Evolutionary conservation across 805 yeast genomes (phyloP).

Genomic region (Peterozyma toletana): DNA sequence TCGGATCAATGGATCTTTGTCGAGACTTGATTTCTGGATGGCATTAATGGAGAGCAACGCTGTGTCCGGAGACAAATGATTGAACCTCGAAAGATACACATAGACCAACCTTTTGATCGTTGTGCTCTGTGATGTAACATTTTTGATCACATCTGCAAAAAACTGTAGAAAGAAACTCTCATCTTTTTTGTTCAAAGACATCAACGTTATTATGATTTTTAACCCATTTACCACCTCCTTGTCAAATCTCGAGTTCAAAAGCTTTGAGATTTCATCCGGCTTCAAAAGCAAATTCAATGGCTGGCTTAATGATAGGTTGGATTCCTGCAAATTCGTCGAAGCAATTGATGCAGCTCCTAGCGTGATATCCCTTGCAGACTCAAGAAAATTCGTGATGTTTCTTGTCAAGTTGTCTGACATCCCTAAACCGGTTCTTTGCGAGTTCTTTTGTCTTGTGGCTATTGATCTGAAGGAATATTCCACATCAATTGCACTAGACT

Average conservation of each 20-base stretch:
- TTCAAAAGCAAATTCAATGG: conserved; percentile 33
- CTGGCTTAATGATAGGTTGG: conserved; percentile 55
- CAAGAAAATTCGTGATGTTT: conserved; percentile 59
- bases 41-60: conserved; percentile 87
- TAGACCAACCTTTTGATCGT: conserved; percentile 72
- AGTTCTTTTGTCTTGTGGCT: too few relatives aligned
- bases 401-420: conserved; percentile 12
- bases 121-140: conserved; percentile 60
- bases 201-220: conserved; percentile 42
- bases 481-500: too few relatives aligned
- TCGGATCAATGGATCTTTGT: conserved; percentile 60
- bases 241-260: conserved; percentile 63
- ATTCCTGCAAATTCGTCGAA: conserved; percentile 26
- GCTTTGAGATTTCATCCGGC: conserved; percentile 58
- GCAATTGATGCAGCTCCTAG: conserved; percentile 82
- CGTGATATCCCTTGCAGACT: conserved; percentile 73
- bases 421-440: background rate
- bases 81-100: conserved; percentile 65
- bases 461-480: too few relatives aligned
- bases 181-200: conserved; percentile 31
- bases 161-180: conserved; percentile 30
- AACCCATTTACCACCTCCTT: conserved; percentile 56
- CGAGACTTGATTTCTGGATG: conserved; percentile 75
- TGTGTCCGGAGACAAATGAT: conserved; percentile 82
- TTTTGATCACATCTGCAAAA: conserved; percentile 87